Evolutionary conservation across 208 protist genomes (phyloP), one percentile per base, ranked within the genome.

Genomic region (Trypanosoma platydactyli): DNA sequence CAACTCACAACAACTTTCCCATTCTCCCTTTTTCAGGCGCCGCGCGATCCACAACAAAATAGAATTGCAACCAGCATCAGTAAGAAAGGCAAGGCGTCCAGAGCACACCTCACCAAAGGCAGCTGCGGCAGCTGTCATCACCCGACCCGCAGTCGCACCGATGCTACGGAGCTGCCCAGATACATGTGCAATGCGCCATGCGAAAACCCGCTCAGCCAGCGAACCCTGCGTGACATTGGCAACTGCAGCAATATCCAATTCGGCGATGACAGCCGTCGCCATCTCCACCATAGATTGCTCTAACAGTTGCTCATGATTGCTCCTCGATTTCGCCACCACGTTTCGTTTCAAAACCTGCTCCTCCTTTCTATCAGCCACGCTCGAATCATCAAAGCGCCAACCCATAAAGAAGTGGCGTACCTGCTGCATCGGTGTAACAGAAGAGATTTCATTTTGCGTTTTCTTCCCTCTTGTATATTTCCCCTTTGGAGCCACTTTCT

Each of bases 141-240:
- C 60, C 33, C 56, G 35, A 35, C 61, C 60, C 1, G 69, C 62
- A 25, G 61, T 68, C 18, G 69, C 69, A 51, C 61, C 69, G 4
- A 63, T 29, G 40, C 61, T 63, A n/a, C 46, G 40, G 16, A 68
- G 30, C 7, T 64, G 40, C 35, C 15, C 20, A 53, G 69, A 64
- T 18, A 63, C 22, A 24, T 11, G 29, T 40, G 49, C 22, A 62
- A 64, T 51, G 0, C 53, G 62, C 27, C 33, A 20, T 27, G 61
- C 51, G 49, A 68, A 58, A 16, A 24, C 5, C 35, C n/a, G 41
- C 1, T 57, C 61, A 40, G 15, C 20, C 38, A 40, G 0, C 18
- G 40, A 40, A 3, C 60, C 20, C 24, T 54, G 25, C 24, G 13
- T 13, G 3, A 52, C 7, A 18, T 41, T n/a, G 25, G 11, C 5